phyloP scores from a whole-genome alignment of 352 stramenopile genomes.

The Stramenopiles sp. region DNA sequence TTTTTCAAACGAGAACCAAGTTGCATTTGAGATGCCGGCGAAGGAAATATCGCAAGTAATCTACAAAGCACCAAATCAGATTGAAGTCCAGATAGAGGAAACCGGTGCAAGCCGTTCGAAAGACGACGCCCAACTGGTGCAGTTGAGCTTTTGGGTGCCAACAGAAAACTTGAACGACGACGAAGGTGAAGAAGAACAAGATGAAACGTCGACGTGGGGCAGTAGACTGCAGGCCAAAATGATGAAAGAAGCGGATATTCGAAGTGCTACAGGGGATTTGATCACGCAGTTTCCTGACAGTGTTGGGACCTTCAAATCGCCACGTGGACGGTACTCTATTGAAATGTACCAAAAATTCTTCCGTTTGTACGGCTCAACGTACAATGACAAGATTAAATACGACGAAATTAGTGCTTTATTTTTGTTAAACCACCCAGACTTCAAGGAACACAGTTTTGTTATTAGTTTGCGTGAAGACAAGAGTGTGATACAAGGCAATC shows the following conservation, averaged over 20 bases:
- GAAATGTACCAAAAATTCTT: slow-evolving; percentile 93
- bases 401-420: slow-evolving; percentile 97
- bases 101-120: neutral
- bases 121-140: neutral
- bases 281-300: slow-evolving; percentile 88
- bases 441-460: slow-evolving; percentile 89
- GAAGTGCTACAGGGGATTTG: slow-evolving; percentile 76
- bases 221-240: slow-evolving; percentile 20
- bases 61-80: neutral
- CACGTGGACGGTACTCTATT: slow-evolving; percentile 86
- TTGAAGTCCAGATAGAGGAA: neutral
- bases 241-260: slow-evolving; percentile 53
- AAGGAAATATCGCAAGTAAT: neutral
- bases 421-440: slow-evolving; percentile 84
- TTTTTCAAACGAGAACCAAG: neutral
- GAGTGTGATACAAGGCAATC: slow-evolving; percentile 47
- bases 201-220: neutral
- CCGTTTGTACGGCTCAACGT: slow-evolving; percentile 89
- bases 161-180: neutral
- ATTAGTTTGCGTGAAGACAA: slow-evolving; percentile 94
- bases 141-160: neutral
- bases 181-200: neutral
- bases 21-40: neutral
- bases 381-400: slow-evolving; percentile 98
- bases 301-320: slow-evolving; percentile 92